These are phyloP conservation scores for Dioscorea zingiberensis DNA, from an alignment of 106 monocot genomes.

Conservation along the genomic window DNA sequence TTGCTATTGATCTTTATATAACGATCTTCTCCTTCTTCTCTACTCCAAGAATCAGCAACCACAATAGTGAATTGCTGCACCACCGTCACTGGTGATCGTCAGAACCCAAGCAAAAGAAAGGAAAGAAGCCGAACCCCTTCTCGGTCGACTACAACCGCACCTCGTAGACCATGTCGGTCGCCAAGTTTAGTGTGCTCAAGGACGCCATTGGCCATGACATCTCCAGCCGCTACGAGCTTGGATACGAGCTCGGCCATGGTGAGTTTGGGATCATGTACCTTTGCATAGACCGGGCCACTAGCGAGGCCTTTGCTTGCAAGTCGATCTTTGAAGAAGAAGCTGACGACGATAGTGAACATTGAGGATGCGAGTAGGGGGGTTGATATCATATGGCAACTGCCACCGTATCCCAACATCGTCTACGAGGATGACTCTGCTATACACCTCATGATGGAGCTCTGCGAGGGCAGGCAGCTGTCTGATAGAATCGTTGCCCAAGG, in stretches of 20 bases:
- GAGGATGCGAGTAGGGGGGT: slow-evolving; percentile 52
- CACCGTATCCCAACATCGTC: slow-evolving; percentile 36
- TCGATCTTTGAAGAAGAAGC: slow-evolving; percentile 51
- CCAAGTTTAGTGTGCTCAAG: slow-evolving; percentile 33
- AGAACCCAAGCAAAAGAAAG: slow-evolving; percentile 28
- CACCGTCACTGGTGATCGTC: slow-evolving; percentile 12
- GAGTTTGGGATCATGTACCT: slow-evolving; percentile 61
- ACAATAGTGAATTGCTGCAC: slow-evolving; percentile 66
- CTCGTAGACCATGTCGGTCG: slow-evolving; percentile 1
- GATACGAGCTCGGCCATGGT: slow-evolving; percentile 47
- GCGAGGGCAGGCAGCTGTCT: slow-evolving; percentile 62
- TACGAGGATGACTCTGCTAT: slow-evolving; percentile 41
- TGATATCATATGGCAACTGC: slow-evolving; percentile 45
- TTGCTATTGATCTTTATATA: too few relatives aligned
- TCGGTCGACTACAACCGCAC: slow-evolving; percentile 42
- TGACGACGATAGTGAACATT: slow-evolving; percentile 35
- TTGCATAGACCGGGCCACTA: slow-evolving; percentile 29
- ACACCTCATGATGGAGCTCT: slow-evolving; percentile 65
- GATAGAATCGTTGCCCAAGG: slow-evolving; percentile 6
- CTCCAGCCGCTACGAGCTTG: slow-evolving; percentile 35
- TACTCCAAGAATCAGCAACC: too few relatives aligned
- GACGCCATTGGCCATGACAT: slow-evolving; percentile 49
- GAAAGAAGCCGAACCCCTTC: slow-evolving; percentile 51
- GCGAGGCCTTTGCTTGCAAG: slow-evolving; percentile 39
- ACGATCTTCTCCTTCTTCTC: too few relatives aligned